These are phyloP conservation scores for Cordyceps militaris DNA, from an alignment of 2,329 filamentous ascomycete species.

Conservation along the genomic window DNA sequence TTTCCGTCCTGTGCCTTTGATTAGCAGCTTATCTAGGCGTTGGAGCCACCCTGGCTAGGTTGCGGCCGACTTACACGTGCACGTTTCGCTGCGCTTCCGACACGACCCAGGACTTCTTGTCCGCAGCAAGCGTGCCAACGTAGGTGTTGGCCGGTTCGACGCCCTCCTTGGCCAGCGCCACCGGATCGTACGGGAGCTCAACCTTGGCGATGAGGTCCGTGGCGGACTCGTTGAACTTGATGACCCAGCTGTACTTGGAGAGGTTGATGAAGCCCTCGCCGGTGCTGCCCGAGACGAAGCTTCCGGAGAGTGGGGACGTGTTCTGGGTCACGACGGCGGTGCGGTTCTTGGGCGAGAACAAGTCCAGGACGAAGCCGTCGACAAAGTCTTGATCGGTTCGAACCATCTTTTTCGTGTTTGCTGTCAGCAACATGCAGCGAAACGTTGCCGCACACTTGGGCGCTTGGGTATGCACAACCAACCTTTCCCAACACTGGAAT, in stretches of 20 bases:
- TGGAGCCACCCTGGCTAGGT: no score
- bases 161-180: neutral
- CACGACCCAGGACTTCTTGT: conserved; percentile 12
- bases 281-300: conserved; percentile 24
- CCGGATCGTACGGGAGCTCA: conserved; percentile 23
- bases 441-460: no score
- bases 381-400: conserved; percentile 25
- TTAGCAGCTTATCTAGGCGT: no score
- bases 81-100: conserved; percentile 22
- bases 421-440: no score
- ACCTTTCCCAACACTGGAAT: neutral
- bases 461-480: no score
- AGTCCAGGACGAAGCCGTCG: conserved; percentile 26
- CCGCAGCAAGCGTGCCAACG: neutral
- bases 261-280: conserved; percentile 24
- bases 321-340: conserved; percentile 26
- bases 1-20: conserved; percentile 16
- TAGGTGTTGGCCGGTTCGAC: conserved; percentile 11
- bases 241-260: conserved; percentile 25
- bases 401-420: conserved; percentile 12
- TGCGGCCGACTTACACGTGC: conserved; percentile 14
- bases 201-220: conserved; percentile 28
- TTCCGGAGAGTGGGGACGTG: conserved; percentile 20
- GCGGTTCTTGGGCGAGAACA: conserved; percentile 25
- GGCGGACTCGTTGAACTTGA: conserved; percentile 25